Evolutionary conservation across 345 rosid species (phyloP), one percentile per base, ranked within the genome.

Genomic region (Eucalyptus leucophloia): DNA sequence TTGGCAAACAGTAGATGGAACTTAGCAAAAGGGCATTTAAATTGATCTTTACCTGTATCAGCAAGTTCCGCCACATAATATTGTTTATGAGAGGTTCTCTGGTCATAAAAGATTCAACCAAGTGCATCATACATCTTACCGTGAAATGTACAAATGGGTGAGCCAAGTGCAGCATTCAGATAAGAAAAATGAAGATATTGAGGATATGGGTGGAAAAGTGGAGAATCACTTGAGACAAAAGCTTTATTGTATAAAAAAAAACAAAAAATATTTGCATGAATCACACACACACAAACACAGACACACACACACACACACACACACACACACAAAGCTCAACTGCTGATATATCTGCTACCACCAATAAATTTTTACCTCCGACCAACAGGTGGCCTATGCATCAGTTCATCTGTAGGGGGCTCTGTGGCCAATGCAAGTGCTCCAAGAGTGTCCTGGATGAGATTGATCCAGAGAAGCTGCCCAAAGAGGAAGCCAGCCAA

Each of bases 361-460:
- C 49, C 28, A 62, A 87, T 51, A 62, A 45, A 17, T 45, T 42
- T 67, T 56, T 65, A 97, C 99, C 96, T 97, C 90, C 99, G 94
- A 89, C 99, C 99, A 89, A 97, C 99, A 21, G 99, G 99, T 49
- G 93, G 45, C 90, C 97, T 94, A 50, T 94, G 95, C 99, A 98
- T 97, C 86, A 98, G 98, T 87, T 94, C 95, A 86, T 98, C 98
- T 9, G 99, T 98, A 87, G 99, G 99, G 86, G 97, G 98, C 92
- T 98, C 99, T 44, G 99, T 98, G 69, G 99, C 99, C 83, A 98
- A 94, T 83, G 99, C 99, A 86, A 98, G 98, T 80, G 99, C 99
- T 86, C 99, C 99, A 90, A 98, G 97, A 40, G 99, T 98, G 90
- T 98, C 99, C 99, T 96, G 97, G 86, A 98, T 98, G 89, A 98